Evolutionary conservation across 1,284 basidiomycete genomes (phyloP).

Genomic region (Melampsora larici-populina): DNA sequence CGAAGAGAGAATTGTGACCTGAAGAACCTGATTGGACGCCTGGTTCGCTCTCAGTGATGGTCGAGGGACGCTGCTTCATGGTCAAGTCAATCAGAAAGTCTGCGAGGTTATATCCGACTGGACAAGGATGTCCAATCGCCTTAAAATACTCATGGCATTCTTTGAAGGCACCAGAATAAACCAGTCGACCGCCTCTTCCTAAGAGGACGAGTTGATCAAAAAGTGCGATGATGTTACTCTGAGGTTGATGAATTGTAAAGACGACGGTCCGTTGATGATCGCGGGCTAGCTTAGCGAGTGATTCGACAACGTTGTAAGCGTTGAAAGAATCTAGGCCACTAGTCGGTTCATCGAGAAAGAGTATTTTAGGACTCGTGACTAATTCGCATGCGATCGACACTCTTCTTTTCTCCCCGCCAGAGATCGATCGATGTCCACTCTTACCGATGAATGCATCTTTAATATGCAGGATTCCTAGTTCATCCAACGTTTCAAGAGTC

Average conservation of each 20-base stretch:
- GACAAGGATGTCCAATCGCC: conserved; percentile 75
- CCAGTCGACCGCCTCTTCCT: conserved; percentile 68
- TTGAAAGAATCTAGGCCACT: conserved; percentile 93
- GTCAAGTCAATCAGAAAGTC: conserved; percentile 76
- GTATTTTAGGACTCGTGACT: conserved; percentile 88
- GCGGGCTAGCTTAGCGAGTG: conserved; percentile 75
- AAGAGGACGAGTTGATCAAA: conserved; percentile 89
- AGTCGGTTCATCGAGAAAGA: conserved; percentile 95
- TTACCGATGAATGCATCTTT: conserved; percentile 85
- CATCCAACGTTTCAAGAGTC: conserved; percentile 91
- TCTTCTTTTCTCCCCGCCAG: conserved; percentile 90
- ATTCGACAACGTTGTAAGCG: conserved; percentile 88
- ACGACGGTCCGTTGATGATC: conserved; percentile 92
- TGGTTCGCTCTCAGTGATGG: background rate
- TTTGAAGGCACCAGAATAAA: conserved; percentile 74
- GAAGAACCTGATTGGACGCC: background rate
- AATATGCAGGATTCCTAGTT: conserved; percentile 86
- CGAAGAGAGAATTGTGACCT: background rate
- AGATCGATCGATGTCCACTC: conserved; percentile 76
- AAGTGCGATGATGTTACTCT: conserved; percentile 90
- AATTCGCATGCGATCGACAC: conserved; percentile 98
- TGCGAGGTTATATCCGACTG: conserved; percentile 93
- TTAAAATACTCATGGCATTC: conserved; percentile 78
- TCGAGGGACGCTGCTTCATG: conserved; percentile 32
- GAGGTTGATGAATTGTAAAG: conserved; percentile 98